Evolutionary conservation across 306 rosid genomes (phyloP).

Genomic region (Pterocarpus macrocarpus): DNA sequence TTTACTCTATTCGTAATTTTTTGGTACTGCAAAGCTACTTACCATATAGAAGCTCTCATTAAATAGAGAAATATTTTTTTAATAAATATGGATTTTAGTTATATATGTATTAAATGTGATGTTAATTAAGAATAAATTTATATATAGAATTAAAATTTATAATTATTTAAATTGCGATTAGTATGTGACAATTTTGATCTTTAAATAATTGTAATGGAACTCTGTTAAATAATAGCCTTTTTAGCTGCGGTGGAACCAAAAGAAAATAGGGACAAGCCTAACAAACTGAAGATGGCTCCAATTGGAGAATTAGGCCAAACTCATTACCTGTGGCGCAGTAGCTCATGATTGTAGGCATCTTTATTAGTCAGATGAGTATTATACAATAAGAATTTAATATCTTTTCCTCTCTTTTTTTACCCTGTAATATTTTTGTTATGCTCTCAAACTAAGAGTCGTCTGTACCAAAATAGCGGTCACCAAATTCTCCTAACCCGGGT

Average conservation of each 20-base stretch:
- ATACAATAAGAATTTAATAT: neutral
- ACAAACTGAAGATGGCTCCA: conserved; percentile 3
- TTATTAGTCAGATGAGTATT: too few relatives aligned
- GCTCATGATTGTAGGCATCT: neutral
- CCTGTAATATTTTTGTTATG: neutral
- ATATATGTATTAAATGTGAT: too few relatives aligned
- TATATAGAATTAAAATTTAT: too few relatives aligned
- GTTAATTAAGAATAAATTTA: too few relatives aligned
- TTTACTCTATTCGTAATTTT: too few relatives aligned
- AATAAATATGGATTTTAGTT: too few relatives aligned
- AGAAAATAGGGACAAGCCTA: neutral
- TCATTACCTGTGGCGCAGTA: conserved; percentile 5
- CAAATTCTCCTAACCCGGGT: conserved; percentile 91
- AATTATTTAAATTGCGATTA: too few relatives aligned
- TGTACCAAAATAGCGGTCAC: conserved; percentile 93
- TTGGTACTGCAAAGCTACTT: too few relatives aligned
- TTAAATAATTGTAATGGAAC: too few relatives aligned
- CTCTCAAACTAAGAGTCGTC: conserved; percentile 51
- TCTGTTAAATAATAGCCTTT: neutral
- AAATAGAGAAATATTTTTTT: too few relatives aligned
- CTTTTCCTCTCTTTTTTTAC: neutral
- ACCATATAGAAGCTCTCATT: too few relatives aligned
- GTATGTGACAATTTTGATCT: too few relatives aligned
- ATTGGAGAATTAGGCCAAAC: neutral
- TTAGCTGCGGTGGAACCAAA: neutral